A percentile compares a stretch with the other conserved stretches of the same genome.
Conservation (phyloP, 345 rosid species). For the Eucalyptus caleyi region DNA sequence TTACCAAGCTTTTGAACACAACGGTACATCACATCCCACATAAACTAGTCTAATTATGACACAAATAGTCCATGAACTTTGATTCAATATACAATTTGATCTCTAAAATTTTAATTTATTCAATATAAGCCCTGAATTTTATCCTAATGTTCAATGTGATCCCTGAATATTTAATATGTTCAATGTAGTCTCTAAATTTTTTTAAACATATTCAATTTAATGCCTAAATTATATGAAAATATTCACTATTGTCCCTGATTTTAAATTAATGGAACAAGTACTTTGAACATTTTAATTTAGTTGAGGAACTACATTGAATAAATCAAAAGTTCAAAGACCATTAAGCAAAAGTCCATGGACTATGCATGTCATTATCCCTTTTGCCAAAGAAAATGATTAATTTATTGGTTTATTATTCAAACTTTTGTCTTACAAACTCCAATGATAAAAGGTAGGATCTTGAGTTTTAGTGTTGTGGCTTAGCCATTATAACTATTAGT, state of each 20-base stretch:
- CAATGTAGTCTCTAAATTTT: no score
- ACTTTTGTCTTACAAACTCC: neutral
- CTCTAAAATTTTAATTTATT: no score
- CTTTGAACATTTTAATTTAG: no score
- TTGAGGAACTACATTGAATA: rapidly evolving
- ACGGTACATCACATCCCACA: neutral
- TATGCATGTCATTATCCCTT: no score
- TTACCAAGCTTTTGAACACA: neutral
- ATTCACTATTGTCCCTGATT: rapidly evolving
- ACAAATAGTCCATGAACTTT: rapidly evolving
- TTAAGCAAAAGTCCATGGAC: rapidly evolving
- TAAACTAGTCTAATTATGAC: neutral
- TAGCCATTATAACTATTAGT: neutral
- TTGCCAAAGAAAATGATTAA: neutral
- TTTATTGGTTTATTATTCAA: no score
- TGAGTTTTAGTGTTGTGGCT: neutral
- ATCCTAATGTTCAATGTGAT: no score
- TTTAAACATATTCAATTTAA: no score
- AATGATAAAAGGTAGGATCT: neutral
- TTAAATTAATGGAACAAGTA: no score
- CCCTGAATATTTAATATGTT: rapidly evolving
- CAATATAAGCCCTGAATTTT: rapidly evolving
- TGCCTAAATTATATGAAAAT: no score
- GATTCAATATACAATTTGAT: rapidly evolving
- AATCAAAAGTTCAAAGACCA: no score